Conservation (phyloP, 768 basidiomycete species). For the Rhodotorula graminis region DNA sequence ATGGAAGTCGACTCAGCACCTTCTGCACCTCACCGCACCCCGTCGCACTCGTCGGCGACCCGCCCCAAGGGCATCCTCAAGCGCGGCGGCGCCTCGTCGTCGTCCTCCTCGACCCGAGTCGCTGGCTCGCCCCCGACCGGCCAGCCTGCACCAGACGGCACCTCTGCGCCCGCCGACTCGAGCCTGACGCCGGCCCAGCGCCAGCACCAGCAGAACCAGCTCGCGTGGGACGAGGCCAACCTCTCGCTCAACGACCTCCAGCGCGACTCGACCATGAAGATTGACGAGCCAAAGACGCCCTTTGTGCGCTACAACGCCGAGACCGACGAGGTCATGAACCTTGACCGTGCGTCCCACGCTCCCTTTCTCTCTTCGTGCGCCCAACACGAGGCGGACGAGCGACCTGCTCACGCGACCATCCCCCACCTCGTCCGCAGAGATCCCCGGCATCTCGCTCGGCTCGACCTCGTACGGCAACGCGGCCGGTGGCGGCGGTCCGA, state of each 20-base stretch:
- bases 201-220: background rate
- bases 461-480: conserved; percentile 13
- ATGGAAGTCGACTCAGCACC: background rate
- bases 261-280: conserved; percentile 41
- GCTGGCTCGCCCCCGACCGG: background rate
- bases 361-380: too few species aligned
- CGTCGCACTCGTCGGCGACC: background rate
- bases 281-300: conserved; percentile 43
- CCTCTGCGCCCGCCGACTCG: background rate
- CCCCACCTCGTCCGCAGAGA: conserved; percentile 25
- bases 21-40: background rate
- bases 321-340: conserved; percentile 43
- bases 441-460: conserved; percentile 43
- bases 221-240: conserved; percentile 42
- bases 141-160: background rate
- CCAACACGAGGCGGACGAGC: background rate
- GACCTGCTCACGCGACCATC: background rate
- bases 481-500: background rate
- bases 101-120: background rate
- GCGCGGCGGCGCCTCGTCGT: conserved; percentile 2
- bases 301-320: conserved; percentile 44
- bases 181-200: too few species aligned
- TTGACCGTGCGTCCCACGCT: conserved; percentile 38
- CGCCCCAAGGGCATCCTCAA: conserved; percentile 42
- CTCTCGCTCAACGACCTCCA: conserved; percentile 40